Evolutionary conservation across 2,329 filamentous ascomycete genomes (phyloP), one percentile per base, ranked within the genome.

Genomic region (Purpureocillium takamizusanense): DNA sequence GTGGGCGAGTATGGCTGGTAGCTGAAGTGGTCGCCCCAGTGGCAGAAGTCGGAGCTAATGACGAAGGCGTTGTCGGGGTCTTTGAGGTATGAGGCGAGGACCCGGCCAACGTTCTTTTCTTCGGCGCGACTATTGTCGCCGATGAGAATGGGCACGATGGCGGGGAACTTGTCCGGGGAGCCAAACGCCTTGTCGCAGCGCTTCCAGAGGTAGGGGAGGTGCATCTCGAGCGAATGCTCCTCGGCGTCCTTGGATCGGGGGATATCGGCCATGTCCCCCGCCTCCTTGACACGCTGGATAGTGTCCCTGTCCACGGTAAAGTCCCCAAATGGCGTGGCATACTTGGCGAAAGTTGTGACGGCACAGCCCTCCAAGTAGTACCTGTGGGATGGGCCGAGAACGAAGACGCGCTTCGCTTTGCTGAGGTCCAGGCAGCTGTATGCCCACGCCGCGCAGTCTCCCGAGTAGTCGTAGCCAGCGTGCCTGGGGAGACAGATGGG

Each of bases 141-240:
- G 12, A 98, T 70, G 50, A 98, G 76, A 38, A 98, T 82, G 0
- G 92, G 92, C 1, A 95, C 74, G 4, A 98, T 72, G 7, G 72
- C 74, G 0, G 90, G 87, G 49, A 84, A 86, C 4, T 72, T 54
- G 1, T 72, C 62, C 0, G 63, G 54, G 0, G 67, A 62, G 1
- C 61, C 62, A 44, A 76, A 73, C 0, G 67, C 69, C 41, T 69
- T 63, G 36, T 72, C 53, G 3, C 79, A 70, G 38, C 85, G 78
- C 55, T 89, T 88, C 69, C 88, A 89, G 46, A 97, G 83, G 54
- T 94, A 95, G 0, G 92, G 90, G 8, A 97, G 71, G 51, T 98
- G 92, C 83, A 98, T 94, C 66, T 98, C 92, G 2, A 97, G 74
- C 37, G 86, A 95, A 62, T 98, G 92, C 61, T 98, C 92, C 5